Base-by-base conservation (phyloP, 371 early-diverging fungal species). In the Actinomucor elegans region DNA sequence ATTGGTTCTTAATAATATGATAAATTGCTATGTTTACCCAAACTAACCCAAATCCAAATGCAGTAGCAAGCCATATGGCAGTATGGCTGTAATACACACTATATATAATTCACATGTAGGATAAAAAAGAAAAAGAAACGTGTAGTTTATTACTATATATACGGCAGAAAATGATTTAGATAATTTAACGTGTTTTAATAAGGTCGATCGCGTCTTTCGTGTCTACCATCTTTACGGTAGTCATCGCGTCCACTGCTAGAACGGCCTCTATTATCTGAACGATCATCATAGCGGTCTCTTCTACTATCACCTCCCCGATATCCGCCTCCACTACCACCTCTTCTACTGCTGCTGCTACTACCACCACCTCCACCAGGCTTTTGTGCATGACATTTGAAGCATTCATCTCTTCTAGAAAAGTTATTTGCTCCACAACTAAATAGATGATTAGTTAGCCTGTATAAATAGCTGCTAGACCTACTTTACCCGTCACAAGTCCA, bases 381-480 rank as follows among this genome's bases (percentile, higher is more conserved):
- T 37, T 61, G 53, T 33, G 67, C 35, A 56, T 54, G 57, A 48
- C 71, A 57, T 52, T 59, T 59, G 59, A 55, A n/a, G n/a, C n/a
- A 55, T 40, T 63, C 55, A 21, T 55, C 55, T 64, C 72, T 54
- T 38, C 67, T 57, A 2, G 60, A 59, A 27, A 70, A 66, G 21
- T 71, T 67, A 21, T 69, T 69, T 21, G 63, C 70, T 7, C 63
- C 57, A 33, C 64, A 62, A 8, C 61, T 64, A 46, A 38, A 37
- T 23, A 17, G n/a, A 37, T 27, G 15, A 14, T 20, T 11, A 10
- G 18, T n/a, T 14, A 7, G 18, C 8, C 14, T 14, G 7, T 8
- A 5, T 4, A 44, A 11, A 29, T 14, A 12, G n/a, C 4, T 37
- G n/a, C 36, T 0, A 3, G 4, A 20, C 8, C 21, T 12, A n/a